phyloP scores from a whole-genome alignment of 495 filamentous ascomycete species.

The Annulohypoxylon nitens region DNA sequence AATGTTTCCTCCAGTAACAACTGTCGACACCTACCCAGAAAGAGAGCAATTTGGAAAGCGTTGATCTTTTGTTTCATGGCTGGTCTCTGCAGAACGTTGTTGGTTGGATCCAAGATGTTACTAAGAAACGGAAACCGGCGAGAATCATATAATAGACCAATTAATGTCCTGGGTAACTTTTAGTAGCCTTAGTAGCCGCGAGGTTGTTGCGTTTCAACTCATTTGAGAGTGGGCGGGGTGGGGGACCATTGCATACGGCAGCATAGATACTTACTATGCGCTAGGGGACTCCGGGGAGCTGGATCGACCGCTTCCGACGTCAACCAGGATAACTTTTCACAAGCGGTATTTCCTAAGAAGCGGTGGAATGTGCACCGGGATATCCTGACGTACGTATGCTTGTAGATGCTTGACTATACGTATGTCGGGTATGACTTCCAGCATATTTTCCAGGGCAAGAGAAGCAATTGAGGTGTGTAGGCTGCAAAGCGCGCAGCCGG shows the following conservation, averaged over 20 bases:
- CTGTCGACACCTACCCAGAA: slow-evolving; percentile 6
- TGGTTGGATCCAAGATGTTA: slow-evolving; percentile 16
- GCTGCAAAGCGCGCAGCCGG: slow-evolving; percentile 44
- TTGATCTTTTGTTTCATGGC: slow-evolving; percentile 4
- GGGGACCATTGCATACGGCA: slow-evolving; percentile 35
- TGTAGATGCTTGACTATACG: slow-evolving; percentile 6
- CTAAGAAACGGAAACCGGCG: slow-evolving; percentile 1
- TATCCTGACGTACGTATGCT: slow-evolving; percentile 12
- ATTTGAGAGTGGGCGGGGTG: slow-evolving; percentile 27
- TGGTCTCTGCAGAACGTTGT: slow-evolving; percentile 9
- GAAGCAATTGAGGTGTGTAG: slow-evolving; percentile 13
- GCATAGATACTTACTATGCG: slow-evolving; percentile 35
- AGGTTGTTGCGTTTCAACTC: slow-evolving; percentile 30
- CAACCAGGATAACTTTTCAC: slow-evolving; percentile 33
- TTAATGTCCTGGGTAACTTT: slow-evolving; percentile 29
- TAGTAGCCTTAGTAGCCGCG: slow-evolving; percentile 21
- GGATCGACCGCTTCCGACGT: slow-evolving; percentile 39
- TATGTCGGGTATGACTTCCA: slow-evolving; percentile 9
- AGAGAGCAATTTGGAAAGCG: slow-evolving; percentile 8
- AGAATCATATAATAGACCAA: slow-evolving; percentile 29
- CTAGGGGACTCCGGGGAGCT: slow-evolving; percentile 43
- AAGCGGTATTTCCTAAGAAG: slow-evolving; percentile 19
- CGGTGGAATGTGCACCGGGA: slow-evolving; percentile 35
- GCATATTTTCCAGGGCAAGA: slow-evolving; percentile 15
- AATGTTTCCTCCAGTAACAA: slow-evolving; percentile 26